Evolutionary conservation across 768 basidiomycete species (phyloP).

Genomic region (Rhodotorula graminis): DNA sequence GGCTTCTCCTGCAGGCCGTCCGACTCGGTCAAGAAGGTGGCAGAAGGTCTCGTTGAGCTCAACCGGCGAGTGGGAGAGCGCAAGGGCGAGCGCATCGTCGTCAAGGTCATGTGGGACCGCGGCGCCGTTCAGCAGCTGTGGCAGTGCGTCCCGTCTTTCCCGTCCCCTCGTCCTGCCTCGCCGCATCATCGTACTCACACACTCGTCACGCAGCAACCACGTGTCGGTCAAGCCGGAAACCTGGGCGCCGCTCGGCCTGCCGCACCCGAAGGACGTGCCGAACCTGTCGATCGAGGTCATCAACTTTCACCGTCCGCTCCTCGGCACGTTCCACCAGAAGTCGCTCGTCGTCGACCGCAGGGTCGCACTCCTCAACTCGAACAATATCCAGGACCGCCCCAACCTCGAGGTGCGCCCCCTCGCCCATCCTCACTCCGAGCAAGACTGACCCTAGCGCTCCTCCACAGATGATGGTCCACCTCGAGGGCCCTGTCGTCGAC

Average conservation of each 20-base stretch:
- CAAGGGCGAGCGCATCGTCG: conserved; percentile 54
- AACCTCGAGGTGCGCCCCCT: conserved; percentile 47
- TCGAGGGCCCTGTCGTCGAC: conserved; percentile 67
- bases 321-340: conserved; percentile 65
- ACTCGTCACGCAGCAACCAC: conserved; percentile 25
- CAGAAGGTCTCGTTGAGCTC: conserved; percentile 56
- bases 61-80: conserved; percentile 53
- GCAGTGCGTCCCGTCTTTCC: conserved; percentile 6
- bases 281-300: conserved; percentile 61
- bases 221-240: conserved; percentile 42
- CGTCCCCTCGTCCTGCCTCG: neutral
- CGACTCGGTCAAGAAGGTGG: conserved; percentile 55
- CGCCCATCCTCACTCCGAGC: no score
- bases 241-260: conserved; percentile 56
- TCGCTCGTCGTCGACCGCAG: conserved; percentile 67
- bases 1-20: conserved; percentile 51
- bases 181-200: neutral
- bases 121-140: conserved; percentile 57
- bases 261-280: conserved; percentile 57
- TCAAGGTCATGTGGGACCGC: conserved; percentile 68
- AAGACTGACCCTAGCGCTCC: no score
- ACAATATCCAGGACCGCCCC: conserved; percentile 60
- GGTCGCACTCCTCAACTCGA: conserved; percentile 61
- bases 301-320: conserved; percentile 53
- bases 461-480: conserved; percentile 62